Evolutionary conservation across 2,329 filamentous ascomycete species (phyloP).

Genomic region (Huntiella savannae): DNA sequence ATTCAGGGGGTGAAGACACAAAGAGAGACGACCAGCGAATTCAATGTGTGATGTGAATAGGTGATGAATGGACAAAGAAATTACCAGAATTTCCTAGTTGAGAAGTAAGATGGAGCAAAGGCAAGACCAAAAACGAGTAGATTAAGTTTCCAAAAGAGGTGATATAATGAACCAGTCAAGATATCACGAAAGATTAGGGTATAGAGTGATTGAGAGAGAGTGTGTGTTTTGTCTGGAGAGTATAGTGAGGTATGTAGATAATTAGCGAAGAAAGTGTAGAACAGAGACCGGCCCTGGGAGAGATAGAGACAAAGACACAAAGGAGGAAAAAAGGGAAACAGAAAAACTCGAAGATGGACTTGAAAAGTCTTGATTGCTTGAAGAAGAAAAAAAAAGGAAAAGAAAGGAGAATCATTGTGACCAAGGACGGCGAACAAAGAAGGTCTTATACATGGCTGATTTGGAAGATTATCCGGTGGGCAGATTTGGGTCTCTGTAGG

Average conservation of each 20-base stretch:
- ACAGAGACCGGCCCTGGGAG: constrained; percentile 36
- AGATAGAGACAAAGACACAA: constrained; percentile 22
- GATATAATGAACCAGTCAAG: constrained; percentile 12
- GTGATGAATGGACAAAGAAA: constrained; percentile 9
- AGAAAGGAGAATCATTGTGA: neutral
- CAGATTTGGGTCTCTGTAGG: no score
- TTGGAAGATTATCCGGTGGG: no score
- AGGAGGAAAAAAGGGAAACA: constrained; percentile 19
- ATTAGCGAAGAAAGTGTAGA: constrained; percentile 13
- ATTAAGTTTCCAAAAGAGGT: constrained; percentile 5
- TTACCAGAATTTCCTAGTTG: constrained; percentile 10
- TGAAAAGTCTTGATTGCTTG: constrained; percentile 44
- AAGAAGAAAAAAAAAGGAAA: constrained; percentile 26
- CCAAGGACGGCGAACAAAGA: neutral
- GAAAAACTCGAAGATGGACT: constrained; percentile 35
- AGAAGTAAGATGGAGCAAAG: constrained; percentile 2
- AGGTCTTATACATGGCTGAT: neutral
- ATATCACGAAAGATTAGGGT: constrained; percentile 11
- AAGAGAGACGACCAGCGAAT: constrained; percentile 15
- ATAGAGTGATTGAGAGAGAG: constrained; percentile 15
- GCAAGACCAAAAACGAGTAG: constrained; percentile 8
- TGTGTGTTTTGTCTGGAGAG: neutral
- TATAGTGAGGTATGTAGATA: constrained; percentile 12
- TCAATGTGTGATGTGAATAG: constrained; percentile 12
- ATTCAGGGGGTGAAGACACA: constrained; percentile 12